A percentile compares a stretch with the other conserved stretches of the same genome.
These are phyloP conservation scores for Kingdonia uniflora DNA, from an alignment of 164 flowering plant species.

Conservation along the genomic window DNA sequence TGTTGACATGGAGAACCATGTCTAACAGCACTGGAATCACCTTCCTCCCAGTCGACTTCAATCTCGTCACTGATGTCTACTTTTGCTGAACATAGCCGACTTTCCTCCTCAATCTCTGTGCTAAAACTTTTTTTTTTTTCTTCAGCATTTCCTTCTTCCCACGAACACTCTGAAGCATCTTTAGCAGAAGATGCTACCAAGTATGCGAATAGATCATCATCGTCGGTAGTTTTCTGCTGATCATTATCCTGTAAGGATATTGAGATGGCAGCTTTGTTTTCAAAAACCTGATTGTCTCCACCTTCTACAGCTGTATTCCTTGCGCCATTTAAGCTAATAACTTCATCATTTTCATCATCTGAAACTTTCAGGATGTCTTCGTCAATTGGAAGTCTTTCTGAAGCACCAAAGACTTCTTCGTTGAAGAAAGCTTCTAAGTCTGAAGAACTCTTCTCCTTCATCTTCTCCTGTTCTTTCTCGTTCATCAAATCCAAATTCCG, in stretches of 20 bases:
- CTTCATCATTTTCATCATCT: conserved; percentile 15
- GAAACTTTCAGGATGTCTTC: conserved; percentile 16
- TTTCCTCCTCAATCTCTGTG: conserved; percentile 12
- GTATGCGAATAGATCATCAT: conserved; percentile 55
- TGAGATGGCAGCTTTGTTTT: conserved; percentile 27
- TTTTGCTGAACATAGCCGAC: conserved; percentile 14
- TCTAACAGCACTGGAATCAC: conserved; percentile 20
- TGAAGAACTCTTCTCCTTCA: conserved; percentile 8
- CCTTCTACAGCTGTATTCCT: conserved; percentile 1
- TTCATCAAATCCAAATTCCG: conserved; percentile 86
- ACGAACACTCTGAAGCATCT: conserved; percentile 32
- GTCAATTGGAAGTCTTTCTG: conserved; percentile 10
- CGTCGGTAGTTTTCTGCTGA: conserved; percentile 21
- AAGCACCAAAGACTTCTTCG: conserved; percentile 5
- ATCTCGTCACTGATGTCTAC: conserved; percentile 26
- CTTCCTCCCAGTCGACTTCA: conserved; percentile 86
- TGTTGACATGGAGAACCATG: conserved; percentile 13
- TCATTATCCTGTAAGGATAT: conserved; percentile 51
- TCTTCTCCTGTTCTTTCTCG: conserved; percentile 52
- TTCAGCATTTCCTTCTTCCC: conserved; percentile 45
- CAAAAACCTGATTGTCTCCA: conserved; percentile 3
- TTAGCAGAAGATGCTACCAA: conserved; percentile 44
- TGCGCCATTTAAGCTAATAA: conserved; percentile 9
- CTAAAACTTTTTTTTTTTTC: conserved; percentile 10
- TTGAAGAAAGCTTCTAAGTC: conserved; percentile 11